Base-by-base conservation (phyloP, 2,329 filamentous ascomycete genomes). In the Chaetothyriales sp. region DNA sequence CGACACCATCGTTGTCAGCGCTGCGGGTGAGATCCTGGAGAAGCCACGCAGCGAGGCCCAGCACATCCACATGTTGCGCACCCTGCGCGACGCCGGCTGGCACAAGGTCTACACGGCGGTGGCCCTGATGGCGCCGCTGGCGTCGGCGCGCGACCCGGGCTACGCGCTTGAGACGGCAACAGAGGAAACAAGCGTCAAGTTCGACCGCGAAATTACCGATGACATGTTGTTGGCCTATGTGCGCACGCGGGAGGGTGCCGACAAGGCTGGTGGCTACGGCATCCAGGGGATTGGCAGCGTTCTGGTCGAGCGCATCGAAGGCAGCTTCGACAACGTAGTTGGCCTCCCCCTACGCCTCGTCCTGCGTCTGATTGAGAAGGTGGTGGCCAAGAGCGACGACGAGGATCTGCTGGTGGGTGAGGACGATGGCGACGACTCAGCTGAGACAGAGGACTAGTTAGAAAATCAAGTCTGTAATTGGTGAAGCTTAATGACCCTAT, bases 251-350 rank as follows among this genome's bases (percentile, higher is more conserved):
- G 92, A 98, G 72, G 92, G 92, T 1, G 88, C 80, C 9, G 92
- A 96, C 67, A 98, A 96, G 73, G 92, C 92, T 0, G 92, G 92
- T 1, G 92, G 92, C 0, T 98, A 98, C 67, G 92, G 87, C 1
- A 78, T 98, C 49, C 92, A 98, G 68, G 92, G 90, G 0, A 73
- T 90, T 9, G 92, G 86, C 1, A 83, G 85, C 7, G 81, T 95
- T 64, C 68, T 98, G 51, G 81, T 98, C 10, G 88, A 95, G 65
- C 83, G 77, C 66, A 84, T 98, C 57, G 86, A 95, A 57, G 92
- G 92, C 9, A 81, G 80, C 50, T 86, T 87, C 61, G 92, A 98
- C 71, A 96, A 96, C 66, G 92, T 96, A 1, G 81, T 98, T 25
- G 92, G 92, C 0, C 66, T 98, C 66, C 92, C 92, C 6, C 74